Conservation (phyloP, 305 asterid genomes). For the Euphrasia arctica region DNA sequence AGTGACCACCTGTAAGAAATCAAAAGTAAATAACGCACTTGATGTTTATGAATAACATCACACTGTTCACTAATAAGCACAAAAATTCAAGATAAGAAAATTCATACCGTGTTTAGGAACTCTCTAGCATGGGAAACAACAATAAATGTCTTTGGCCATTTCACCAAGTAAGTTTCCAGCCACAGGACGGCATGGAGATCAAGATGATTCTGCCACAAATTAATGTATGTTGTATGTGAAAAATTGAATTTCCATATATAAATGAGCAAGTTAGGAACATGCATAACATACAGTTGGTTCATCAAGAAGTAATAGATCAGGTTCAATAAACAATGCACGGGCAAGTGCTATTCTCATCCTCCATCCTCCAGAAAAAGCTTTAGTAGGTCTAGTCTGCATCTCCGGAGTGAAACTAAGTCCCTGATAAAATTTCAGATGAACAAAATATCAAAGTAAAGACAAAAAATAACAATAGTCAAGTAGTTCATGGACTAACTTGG, state of each 20-base stretch:
- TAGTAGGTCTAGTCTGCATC: conserved; percentile 86
- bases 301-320: conserved; percentile 91
- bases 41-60: conserved; percentile 18
- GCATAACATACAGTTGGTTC: conserved; percentile 82
- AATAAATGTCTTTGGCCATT: conserved; percentile 97
- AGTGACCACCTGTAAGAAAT: conserved; percentile 77
- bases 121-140: conserved; percentile 99
- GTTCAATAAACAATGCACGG: conserved; percentile 95
- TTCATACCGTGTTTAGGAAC: conserved; percentile 82
- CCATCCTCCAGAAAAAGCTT: conserved; percentile 99
- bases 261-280: conserved; percentile 20
- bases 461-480: conserved; percentile 1
- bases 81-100: conserved; percentile 27
- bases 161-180: conserved; percentile 92
- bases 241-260: conserved; percentile 20
- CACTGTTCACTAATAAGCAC: conserved; percentile 17
- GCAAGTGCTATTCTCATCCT: conserved; percentile 99
- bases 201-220: conserved; percentile 85
- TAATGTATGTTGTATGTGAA: conserved; percentile 24
- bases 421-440: conserved; percentile 37
- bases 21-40: conserved; percentile 20
- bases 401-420: conserved; percentile 95
- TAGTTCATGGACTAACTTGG: conserved; percentile 3
- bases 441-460: conserved; percentile 20
- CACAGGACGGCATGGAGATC: conserved; percentile 99